These are phyloP conservation scores for Malbranchea cinnamomea DNA, from an alignment of 2,329 filamentous ascomycete species.

Conservation along the genomic window DNA sequence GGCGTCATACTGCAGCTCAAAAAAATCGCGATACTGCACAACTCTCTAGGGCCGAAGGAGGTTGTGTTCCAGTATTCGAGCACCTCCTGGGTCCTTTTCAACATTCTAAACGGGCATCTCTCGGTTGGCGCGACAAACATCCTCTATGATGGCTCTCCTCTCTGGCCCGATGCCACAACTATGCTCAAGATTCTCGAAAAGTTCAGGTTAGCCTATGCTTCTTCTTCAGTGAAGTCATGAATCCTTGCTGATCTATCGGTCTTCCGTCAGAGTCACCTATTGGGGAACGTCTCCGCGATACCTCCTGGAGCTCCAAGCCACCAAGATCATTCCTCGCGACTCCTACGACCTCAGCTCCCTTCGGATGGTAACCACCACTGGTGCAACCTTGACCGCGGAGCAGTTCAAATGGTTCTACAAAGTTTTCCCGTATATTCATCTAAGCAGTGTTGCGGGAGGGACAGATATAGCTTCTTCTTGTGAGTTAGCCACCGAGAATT, in stretches of 20 bases:
- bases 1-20: conserved; percentile 30
- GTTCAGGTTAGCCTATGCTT: conserved; percentile 11
- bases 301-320: conserved; percentile 27
- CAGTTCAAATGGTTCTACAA: conserved; percentile 33
- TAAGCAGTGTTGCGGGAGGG: conserved; percentile 31
- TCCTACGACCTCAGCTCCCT: conserved; percentile 25
- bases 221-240: neutral
- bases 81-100: conserved; percentile 35
- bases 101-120: conserved; percentile 31
- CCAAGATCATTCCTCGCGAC: conserved; percentile 20
- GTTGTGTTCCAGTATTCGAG: conserved; percentile 33
- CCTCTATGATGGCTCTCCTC: conserved; percentile 30
- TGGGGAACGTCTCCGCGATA: conserved; percentile 33
- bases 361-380: conserved; percentile 31
- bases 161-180: conserved; percentile 24
- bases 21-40: conserved; percentile 31
- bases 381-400: conserved; percentile 27
- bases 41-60: conserved; percentile 24
- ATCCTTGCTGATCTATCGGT: neutral
- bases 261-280: conserved; percentile 19
- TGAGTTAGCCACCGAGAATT: conserved; percentile 3
- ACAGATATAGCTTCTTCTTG: conserved; percentile 33
- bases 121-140: conserved; percentile 23
- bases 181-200: conserved; percentile 23
- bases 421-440: conserved; percentile 25